Base-by-base conservation (phyloP, 192 early-diverging fungal species). In the Lobosporangium transversale region DNA sequence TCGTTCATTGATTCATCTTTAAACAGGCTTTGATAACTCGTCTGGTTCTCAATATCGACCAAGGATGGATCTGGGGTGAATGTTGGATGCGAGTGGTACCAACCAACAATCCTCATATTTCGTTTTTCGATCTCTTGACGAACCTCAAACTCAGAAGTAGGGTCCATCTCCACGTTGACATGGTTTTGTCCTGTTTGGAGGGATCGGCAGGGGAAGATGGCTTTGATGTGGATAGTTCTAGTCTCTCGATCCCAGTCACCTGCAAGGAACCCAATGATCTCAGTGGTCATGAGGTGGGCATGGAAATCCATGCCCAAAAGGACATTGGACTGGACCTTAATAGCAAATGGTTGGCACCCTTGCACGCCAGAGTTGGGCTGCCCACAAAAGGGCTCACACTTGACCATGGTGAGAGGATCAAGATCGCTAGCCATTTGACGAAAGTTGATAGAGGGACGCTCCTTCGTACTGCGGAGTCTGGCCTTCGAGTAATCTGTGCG, bases 11-110 rank as follows among this genome's bases (percentile, higher is more conserved):
- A 68, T 24, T 81, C 85, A 47, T 93, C 87, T 40, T 89, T 80
- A 67, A 92, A 96, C 11, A 94, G 83, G 32, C 71, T 79, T 75
- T 97, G 95, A 50, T 97, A 94, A 15, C 89, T 91, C 6, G 85
- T 85, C 78, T 97, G 95, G 68, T 95, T 97, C 59, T 93, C 87
- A 65, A 96, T 86, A 70, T 97, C 95, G 27, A 96, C 89, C n/a
- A 91, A 79, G 32, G 91, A 93, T 29, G 95, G 95, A 48, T 95
- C 91, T 6, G 95, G 94, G 4, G 84, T 78, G 83, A 96, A 96
- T 1, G 91, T 91, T 7, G 95, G 95, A 71, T 97, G 95, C 23
- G 91, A 93, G 79, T 97, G 95, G 79, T 97, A 97, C 95, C 95
- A 97, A 42, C 95, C 95, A 4, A 97, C 92, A 10, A 97, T 91